Percentiles rank a stretch among this genome's conserved stretches.
phyloP scores from a whole-genome alignment of 1,284 basidiomycete genomes.

The Xerocomus nothofagi region DNA sequence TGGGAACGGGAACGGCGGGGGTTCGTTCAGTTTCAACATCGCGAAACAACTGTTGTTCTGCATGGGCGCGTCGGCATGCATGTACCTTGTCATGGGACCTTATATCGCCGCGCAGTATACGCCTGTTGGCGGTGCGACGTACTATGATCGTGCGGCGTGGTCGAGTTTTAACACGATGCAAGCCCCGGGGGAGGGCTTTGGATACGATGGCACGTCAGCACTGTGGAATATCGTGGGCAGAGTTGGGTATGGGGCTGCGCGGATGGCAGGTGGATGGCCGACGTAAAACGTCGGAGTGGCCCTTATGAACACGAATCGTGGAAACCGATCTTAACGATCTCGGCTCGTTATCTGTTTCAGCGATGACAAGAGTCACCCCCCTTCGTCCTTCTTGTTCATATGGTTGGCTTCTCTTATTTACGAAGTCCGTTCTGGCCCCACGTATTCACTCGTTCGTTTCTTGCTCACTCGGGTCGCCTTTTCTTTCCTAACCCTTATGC shows the following conservation, averaged over 20 bases:
- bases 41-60: slow-evolving; percentile 50
- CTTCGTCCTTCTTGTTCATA: slow-evolving; percentile 17
- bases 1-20: slow-evolving; percentile 12
- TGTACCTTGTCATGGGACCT: slow-evolving; percentile 56
- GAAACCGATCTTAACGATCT: slow-evolving; percentile 3
- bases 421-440: background rate
- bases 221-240: slow-evolving; percentile 65
- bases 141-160: slow-evolving; percentile 78
- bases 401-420: slow-evolving; percentile 16
- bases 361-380: background rate
- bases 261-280: slow-evolving; percentile 72
- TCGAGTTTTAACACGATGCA: slow-evolving; percentile 71
- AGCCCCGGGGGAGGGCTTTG: slow-evolving; percentile 65
- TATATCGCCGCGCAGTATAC: slow-evolving; percentile 57
- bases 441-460: slow-evolving; percentile 11
- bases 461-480: background rate
- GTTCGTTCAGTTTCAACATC: slow-evolving; percentile 29
- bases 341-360: slow-evolving; percentile 12
- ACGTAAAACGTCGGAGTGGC: slow-evolving; percentile 32
- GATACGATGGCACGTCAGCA: slow-evolving; percentile 45
- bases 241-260: slow-evolving; percentile 66
- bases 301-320: slow-evolving; percentile 5
- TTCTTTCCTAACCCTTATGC: slow-evolving; percentile 2
- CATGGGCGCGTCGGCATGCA: slow-evolving; percentile 56
- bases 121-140: slow-evolving; percentile 62